These are phyloP conservation scores for Colletotrichum musicola DNA, from an alignment of 2,329 filamentous ascomycete species.

Conservation along the genomic window DNA sequence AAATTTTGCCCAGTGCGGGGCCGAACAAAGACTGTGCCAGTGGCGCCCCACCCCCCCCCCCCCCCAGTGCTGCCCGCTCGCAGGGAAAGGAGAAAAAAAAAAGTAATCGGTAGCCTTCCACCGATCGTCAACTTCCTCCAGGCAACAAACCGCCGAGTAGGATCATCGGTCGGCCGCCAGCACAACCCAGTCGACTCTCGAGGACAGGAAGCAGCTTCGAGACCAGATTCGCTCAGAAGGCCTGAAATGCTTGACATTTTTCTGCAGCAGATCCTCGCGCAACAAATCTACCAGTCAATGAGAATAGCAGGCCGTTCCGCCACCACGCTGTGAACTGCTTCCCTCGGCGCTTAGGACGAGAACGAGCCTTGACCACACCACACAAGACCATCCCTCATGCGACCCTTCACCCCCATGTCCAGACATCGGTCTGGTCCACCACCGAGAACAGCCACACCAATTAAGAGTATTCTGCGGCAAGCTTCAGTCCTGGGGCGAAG, in stretches of 20 bases:
- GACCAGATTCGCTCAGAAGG: neutral
- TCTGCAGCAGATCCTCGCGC: conserved; percentile 37
- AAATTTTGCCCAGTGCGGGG: conserved; percentile 27
- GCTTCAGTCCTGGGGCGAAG: conserved; percentile 57
- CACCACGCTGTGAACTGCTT: too few species aligned
- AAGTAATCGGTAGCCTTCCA: conserved; percentile 15
- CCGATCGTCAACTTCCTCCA: conserved; percentile 18
- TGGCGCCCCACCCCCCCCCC: too few species aligned
- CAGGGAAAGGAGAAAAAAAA: conserved; percentile 1
- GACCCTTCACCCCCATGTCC: conserved; percentile 51
- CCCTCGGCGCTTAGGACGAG: conserved; percentile 5
- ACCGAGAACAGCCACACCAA: conserved; percentile 54
- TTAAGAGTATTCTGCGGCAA: conserved; percentile 67
- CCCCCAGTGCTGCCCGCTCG: neutral
- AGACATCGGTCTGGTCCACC: conserved; percentile 50
- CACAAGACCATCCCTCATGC: conserved; percentile 43
- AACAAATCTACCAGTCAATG: conserved; percentile 43
- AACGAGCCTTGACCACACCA: conserved; percentile 11
- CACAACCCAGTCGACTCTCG: conserved; percentile 2
- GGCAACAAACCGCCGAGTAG: conserved; percentile 30
- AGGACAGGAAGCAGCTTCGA: conserved; percentile 5
- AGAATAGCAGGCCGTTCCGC: conserved; percentile 39
- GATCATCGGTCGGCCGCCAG: conserved; percentile 12
- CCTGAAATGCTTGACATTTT: conserved; percentile 43
- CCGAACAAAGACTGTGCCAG: conserved; percentile 6